These are phyloP conservation scores for Schizophyllum amplum DNA, from an alignment of 1,284 basidiomycete species.

Conservation along the genomic window DNA sequence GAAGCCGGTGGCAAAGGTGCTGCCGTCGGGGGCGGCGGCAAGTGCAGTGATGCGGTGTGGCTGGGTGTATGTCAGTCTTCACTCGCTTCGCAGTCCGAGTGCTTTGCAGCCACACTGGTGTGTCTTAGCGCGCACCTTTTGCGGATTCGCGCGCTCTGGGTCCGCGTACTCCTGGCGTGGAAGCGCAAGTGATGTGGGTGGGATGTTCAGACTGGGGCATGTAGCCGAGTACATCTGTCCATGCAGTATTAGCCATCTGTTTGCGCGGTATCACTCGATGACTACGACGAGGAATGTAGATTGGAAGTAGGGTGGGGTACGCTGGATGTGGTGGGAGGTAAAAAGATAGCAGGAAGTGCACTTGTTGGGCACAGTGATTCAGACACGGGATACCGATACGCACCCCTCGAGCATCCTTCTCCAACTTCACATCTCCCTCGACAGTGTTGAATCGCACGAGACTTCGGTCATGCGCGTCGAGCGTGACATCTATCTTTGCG, in stretches of 20 bases:
- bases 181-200: conserved; percentile 33
- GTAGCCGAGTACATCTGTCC: conserved; percentile 16
- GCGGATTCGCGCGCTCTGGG: conserved; percentile 30
- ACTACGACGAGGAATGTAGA: no score
- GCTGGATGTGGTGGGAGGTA: no score
- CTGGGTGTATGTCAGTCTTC: conserved; percentile 19
- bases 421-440: conserved; percentile 32
- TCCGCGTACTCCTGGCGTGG: conserved; percentile 40
- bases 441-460: conserved; percentile 31
- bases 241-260: conserved; percentile 25
- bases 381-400: conserved; percentile 11
- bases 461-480: conserved; percentile 47
- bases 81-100: no score
- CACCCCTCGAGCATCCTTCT: conserved; percentile 21
- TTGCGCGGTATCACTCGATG: no score
- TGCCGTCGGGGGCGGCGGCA: conserved; percentile 48
- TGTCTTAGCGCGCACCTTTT: conserved; percentile 32
- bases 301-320: no score
- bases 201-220: conserved; percentile 17
- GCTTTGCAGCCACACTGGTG: conserved; percentile 2
- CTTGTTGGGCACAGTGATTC: no score
- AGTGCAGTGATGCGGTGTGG: conserved; percentile 56
- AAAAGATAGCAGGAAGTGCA: no score
- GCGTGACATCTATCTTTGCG: conserved; percentile 41
- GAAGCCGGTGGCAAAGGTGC: conserved; percentile 52